Conservation (phyloP, 2,329 filamentous ascomycete species). For the Gyromitra esculenta region DNA sequence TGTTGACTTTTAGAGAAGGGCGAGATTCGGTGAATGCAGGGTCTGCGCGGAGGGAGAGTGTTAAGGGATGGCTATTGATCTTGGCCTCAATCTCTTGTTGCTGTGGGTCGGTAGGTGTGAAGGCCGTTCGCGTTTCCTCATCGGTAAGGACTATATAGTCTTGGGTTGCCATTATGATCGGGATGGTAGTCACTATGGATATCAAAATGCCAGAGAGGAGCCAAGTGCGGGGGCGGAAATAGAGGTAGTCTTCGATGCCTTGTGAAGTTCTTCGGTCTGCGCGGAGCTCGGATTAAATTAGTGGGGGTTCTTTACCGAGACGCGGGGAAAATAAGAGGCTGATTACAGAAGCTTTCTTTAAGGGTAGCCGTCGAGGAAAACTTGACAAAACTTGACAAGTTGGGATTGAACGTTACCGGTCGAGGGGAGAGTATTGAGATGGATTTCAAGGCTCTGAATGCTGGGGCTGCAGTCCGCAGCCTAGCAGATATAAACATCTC, state of each 20-base stretch:
- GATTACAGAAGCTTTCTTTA: conserved; percentile 35
- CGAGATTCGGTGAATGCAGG: conserved; percentile 77
- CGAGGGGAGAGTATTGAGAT: conserved; percentile 23
- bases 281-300: conserved; percentile 11
- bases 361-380: conserved; percentile 14
- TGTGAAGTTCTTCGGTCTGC: conserved; percentile 43
- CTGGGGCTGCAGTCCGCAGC: conserved; percentile 19
- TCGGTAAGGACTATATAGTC: conserved; percentile 65
- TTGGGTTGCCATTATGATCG: conserved; percentile 49
- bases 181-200: conserved; percentile 36
- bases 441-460: conserved; percentile 17
- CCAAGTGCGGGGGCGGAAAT: conserved; percentile 46
- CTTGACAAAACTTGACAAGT: not conserved
- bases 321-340: not conserved
- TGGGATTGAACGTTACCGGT: conserved; percentile 4
- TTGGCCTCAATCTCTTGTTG: conserved; percentile 72
- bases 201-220: conserved; percentile 42
- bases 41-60: conserved; percentile 72
- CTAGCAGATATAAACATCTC: conserved; percentile 45
- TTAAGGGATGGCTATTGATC: conserved; percentile 80
- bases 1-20: conserved; percentile 87
- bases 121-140: conserved; percentile 76
- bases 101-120: conserved; percentile 67
- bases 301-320: not conserved
- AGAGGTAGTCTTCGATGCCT: conserved; percentile 30